These are phyloP conservation scores for Penicillium occitanis DNA, from an alignment of 2,329 filamentous ascomycete genomes.

Conservation along the genomic window DNA sequence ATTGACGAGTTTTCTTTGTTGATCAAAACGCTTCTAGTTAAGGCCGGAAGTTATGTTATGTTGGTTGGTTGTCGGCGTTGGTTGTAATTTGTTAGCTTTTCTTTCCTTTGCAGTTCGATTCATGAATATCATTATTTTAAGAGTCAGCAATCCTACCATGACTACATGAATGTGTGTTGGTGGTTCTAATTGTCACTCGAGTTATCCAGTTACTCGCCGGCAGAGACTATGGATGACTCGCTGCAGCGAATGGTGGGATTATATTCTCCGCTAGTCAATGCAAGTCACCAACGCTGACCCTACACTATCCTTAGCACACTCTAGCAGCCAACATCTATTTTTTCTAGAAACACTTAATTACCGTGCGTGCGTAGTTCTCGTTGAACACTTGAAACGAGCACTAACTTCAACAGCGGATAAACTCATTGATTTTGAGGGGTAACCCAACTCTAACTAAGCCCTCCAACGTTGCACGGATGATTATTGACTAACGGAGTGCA, in stretches of 20 bases:
- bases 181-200: neutral
- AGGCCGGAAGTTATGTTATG: conserved; percentile 5
- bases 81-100: neutral
- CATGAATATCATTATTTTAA: neutral
- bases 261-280: neutral
- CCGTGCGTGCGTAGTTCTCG: neutral
- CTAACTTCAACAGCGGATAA: neutral
- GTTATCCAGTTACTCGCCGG: neutral
- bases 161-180: neutral
- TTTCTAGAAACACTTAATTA: neutral
- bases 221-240: neutral
- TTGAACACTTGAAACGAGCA: neutral
- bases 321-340: neutral
- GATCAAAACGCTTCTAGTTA: neutral
- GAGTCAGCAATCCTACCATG: neutral
- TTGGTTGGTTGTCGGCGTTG: conserved; percentile 15
- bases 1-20: conserved; percentile 27
- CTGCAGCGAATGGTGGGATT: conserved; percentile 1
- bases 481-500: too few relatives aligned
- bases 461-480: too few relatives aligned
- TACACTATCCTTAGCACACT: neutral
- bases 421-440: neutral
- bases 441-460: neutral
- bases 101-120: neutral
- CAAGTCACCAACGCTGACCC: neutral